A percentile compares a stretch with the other conserved stretches of the same genome.
Conservation (phyloP, 768 basidiomycete species). For the Daedaleopsis sinensis region DNA sequence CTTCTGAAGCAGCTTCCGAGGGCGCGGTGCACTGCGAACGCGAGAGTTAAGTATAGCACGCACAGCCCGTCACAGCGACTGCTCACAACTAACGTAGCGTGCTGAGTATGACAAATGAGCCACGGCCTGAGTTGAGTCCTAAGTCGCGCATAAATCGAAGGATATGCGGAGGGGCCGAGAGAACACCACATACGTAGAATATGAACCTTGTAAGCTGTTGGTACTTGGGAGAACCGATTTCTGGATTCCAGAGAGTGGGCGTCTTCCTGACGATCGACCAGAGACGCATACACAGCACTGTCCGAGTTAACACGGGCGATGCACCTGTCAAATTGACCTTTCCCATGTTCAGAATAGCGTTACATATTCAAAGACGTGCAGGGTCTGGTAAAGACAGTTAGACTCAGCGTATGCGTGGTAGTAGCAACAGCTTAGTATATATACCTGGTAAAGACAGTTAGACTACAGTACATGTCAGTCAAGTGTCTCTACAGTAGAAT, state of each 20-base stretch:
- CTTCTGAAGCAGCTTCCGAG: background rate
- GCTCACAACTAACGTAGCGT: background rate
- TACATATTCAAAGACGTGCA: too few species aligned
- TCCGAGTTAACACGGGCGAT: background rate
- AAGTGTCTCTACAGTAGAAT: too few species aligned
- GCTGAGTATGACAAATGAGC: background rate
- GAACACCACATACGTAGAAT: background rate
- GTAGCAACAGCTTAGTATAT: too few species aligned
- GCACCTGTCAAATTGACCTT: background rate
- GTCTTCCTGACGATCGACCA: background rate
- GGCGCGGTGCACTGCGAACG: background rate
- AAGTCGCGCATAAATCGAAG: background rate
- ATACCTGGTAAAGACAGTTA: too few species aligned
- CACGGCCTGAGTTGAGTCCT: background rate
- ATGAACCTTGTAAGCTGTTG: background rate
- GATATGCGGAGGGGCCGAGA: background rate
- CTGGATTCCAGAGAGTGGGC: background rate
- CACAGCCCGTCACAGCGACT: background rate
- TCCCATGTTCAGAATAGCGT: background rate
- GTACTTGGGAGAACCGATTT: background rate
- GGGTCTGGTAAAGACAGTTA: too few species aligned
- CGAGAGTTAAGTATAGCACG: background rate
- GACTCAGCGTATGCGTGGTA: too few species aligned
- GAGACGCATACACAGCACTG: background rate
- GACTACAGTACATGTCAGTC: too few species aligned